These are phyloP conservation scores for Fusarium dimerum DNA, from an alignment of 2,329 filamentous ascomycete species.

Conservation along the genomic window DNA sequence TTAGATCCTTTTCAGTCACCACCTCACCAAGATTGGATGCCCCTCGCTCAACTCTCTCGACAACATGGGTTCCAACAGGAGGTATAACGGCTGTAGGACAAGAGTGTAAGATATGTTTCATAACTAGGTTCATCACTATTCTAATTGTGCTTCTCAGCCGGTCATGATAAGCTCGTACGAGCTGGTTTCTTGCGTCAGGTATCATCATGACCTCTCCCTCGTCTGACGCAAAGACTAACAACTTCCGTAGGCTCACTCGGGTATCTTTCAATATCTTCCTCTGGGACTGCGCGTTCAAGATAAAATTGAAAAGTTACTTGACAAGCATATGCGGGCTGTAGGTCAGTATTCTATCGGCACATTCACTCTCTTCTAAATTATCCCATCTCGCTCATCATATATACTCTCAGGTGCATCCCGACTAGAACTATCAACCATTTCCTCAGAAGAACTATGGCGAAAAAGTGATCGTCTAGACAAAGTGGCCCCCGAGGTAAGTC, in stretches of 20 bases:
- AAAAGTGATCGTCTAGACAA: constrained; percentile 78
- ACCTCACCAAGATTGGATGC: constrained; percentile 36
- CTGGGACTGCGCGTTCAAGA: constrained; percentile 83
- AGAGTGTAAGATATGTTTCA: constrained; percentile 45
- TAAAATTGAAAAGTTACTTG: constrained; percentile 83
- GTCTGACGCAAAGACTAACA: constrained; percentile 3
- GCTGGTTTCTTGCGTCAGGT: constrained; percentile 76
- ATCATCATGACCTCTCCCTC: constrained; percentile 20
- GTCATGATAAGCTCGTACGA: constrained; percentile 66
- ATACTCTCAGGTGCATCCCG: constrained; percentile 67
- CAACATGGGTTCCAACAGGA: constrained; percentile 77
- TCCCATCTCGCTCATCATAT: no score
- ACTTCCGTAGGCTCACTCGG: constrained; percentile 68
- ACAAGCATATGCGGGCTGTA: constrained; percentile 81
- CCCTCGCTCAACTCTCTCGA: constrained; percentile 55
- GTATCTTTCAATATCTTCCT: constrained; percentile 90
- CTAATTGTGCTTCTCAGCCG: constrained; percentile 46
- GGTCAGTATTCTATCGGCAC: constrained; percentile 45
- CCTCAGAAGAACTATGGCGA: constrained; percentile 81
- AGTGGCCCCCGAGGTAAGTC: constrained; percentile 67
- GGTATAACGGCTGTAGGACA: constrained; percentile 60
- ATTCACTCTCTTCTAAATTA: no score
- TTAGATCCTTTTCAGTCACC: constrained; percentile 25
- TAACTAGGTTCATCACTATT: not conserved
- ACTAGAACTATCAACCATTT: constrained; percentile 80